These are phyloP conservation scores for Suillus brevipes DNA, from an alignment of 768 basidiomycete genomes.

Conservation along the genomic window DNA sequence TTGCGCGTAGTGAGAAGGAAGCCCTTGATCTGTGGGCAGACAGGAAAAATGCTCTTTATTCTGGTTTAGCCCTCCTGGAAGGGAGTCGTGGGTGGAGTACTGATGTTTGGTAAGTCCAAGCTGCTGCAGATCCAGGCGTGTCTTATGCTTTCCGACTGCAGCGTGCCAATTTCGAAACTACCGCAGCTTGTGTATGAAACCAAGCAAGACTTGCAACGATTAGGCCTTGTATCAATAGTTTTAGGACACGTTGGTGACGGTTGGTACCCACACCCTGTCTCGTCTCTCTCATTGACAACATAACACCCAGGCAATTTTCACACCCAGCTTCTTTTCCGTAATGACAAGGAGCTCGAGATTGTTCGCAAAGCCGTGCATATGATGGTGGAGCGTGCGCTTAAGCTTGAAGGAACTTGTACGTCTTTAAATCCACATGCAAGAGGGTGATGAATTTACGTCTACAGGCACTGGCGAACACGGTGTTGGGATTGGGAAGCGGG, in stretches of 20 bases:
- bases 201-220: constrained; percentile 60
- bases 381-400: constrained; percentile 69
- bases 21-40: constrained; percentile 75
- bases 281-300: background rate
- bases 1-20: constrained; percentile 64
- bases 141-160: constrained; percentile 16
- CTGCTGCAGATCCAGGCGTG: background rate
- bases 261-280: constrained; percentile 27
- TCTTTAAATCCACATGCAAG: background rate
- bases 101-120: constrained; percentile 63
- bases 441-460: background rate
- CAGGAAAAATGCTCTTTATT: constrained; percentile 64
- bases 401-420: constrained; percentile 73
- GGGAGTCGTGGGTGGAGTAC: constrained; percentile 66
- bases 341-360: constrained; percentile 49
- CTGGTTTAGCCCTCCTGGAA: constrained; percentile 55
- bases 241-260: constrained; percentile 81
- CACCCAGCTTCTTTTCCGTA: constrained; percentile 55
- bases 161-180: constrained; percentile 64
- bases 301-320: constrained; percentile 45
- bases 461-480: constrained; percentile 83
- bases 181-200: constrained; percentile 69
- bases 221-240: constrained; percentile 62
- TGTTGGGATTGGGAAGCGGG: constrained; percentile 81
- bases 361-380: constrained; percentile 51